A percentile compares a stretch with the other conserved stretches of the same genome.
phyloP scores from a whole-genome alignment of 305 asterid genomes.

The Fraxinus ornus region DNA sequence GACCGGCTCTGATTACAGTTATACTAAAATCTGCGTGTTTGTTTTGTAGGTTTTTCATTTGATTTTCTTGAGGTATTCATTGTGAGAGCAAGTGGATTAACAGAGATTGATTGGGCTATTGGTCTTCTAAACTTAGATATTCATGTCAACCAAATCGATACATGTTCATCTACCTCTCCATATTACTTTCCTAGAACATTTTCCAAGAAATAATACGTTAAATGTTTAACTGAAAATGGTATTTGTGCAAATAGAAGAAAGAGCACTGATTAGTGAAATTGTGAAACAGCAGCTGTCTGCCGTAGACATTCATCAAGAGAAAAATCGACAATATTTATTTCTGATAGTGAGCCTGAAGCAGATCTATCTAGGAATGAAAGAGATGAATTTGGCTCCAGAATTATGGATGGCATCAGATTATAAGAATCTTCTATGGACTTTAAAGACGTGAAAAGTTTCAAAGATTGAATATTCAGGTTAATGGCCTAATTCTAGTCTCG shows the following conservation, averaged over 20 bases:
- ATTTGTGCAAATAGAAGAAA: slow-evolving; percentile 21
- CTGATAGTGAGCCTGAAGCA: slow-evolving; percentile 13
- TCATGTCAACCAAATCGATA: slow-evolving; percentile 24
- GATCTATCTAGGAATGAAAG: slow-evolving; percentile 21
- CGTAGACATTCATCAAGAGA: slow-evolving; percentile 15
- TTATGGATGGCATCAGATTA: slow-evolving; percentile 18
- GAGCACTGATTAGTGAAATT: background rate
- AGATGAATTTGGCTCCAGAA: slow-evolving; percentile 18
- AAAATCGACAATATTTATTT: background rate
- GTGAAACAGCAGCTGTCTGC: background rate
- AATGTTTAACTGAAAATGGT: background rate
- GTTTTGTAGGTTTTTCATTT: background rate
- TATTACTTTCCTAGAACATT: background rate
- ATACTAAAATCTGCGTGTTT: background rate
- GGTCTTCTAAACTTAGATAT: slow-evolving; percentile 30
- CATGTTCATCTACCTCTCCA: slow-evolving; percentile 27
- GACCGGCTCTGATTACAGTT: no score
- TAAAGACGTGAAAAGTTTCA: slow-evolving; percentile 38
- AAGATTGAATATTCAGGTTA: slow-evolving; percentile 39
- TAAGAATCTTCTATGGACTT: slow-evolving; percentile 31
- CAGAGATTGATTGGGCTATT: slow-evolving; percentile 41
- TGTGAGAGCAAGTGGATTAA: slow-evolving; percentile 29
- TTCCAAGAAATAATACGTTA: background rate
- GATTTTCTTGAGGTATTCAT: slow-evolving; percentile 44
- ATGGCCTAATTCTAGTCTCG: slow-evolving; percentile 50